Evolutionary conservation across 148 eudicot species (phyloP).

Genomic region (Bassia scoparia): DNA sequence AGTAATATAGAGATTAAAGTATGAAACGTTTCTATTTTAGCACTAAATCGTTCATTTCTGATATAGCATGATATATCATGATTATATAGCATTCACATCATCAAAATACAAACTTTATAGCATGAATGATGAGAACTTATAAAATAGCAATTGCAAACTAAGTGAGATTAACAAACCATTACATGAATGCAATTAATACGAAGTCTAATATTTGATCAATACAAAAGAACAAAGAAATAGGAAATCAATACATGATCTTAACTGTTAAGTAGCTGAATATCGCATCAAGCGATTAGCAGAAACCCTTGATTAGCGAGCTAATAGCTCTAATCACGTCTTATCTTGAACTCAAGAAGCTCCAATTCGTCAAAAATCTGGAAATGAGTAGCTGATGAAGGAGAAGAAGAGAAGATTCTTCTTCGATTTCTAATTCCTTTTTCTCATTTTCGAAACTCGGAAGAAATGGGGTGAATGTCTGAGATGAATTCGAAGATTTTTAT

Average conservation of each 20-base stretch:
- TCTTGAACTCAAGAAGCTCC: slow-evolving; percentile 60
- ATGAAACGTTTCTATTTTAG: too few species aligned
- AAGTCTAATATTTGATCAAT: not conserved
- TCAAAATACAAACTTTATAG: too few species aligned
- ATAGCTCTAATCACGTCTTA: slow-evolving; percentile 56
- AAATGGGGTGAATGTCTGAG: too few species aligned
- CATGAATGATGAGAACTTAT: too few species aligned
- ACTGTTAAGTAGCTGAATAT: slow-evolving; percentile 58
- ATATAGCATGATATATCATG: too few species aligned
- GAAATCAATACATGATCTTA: slow-evolving; percentile 18
- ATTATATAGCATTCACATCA: too few species aligned
- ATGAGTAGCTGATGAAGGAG: slow-evolving; percentile 28
- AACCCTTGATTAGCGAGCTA: slow-evolving; percentile 58
- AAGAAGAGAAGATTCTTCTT: slow-evolving; percentile 12
- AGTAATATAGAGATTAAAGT: too few species aligned
- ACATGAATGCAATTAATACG: too few species aligned
- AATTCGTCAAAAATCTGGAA: slow-evolving; percentile 63
- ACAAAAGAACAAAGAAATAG: not conserved
- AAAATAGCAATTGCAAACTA: too few species aligned
- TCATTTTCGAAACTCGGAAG: not conserved
- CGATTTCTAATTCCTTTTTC: slow-evolving; percentile 29
- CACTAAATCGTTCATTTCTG: too few species aligned
- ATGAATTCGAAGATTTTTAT: not conserved
- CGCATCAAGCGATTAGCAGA: slow-evolving; percentile 50
- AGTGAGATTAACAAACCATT: too few species aligned